Evolutionary conservation across 495 filamentous ascomycete genomes (phyloP), one percentile per base, ranked within the genome.

Genomic region (Podospora sp.): DNA sequence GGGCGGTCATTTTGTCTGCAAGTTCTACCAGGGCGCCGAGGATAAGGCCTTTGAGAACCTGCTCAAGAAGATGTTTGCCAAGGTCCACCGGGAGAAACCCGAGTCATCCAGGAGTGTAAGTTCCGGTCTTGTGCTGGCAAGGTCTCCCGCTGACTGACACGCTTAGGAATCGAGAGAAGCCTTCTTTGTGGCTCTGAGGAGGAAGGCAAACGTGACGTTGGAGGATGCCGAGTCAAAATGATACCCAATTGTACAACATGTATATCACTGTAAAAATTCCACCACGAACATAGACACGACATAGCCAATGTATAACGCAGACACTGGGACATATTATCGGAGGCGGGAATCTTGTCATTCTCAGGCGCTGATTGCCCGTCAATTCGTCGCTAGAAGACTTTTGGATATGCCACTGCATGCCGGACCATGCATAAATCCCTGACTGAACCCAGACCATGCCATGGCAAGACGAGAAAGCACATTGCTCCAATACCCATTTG

Each of bases 1-100:
- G 22, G 90, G 89, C 51, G 95, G 95, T 0, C 89, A 94, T 75
- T 96, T 99, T 71, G 85, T 99, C 35, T 98, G 95, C 83, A 99
- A 99, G 79, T 98, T 97, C 77, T 99, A 98, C 77, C 91, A 94
- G 74, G 95, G 95, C 4, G 75, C 82, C 5, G 92, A 97, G 71
- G 93, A 97, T 73, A 92, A 90, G 78, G 81, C 80, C 5, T 75
- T 99, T 24, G 92, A 97, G 78, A 78, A 74, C 65, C 82, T 85
- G 68, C 80, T 98, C 49, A 92, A 84, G 70, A 84, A 84, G 49
- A 77, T 95, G 68, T 99, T 98, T 72, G 76, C 79, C 18, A 90
- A 86, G 66, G 94, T 98, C 20, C 84, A 91, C 70, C 80, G 93
- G 64, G 89, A 93, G 65, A 99, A 99, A 76, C 95, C 96, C 12